Evolutionary conservation across 129 eudicot genomes (phyloP).

Genomic region (carrot (Daucus carota)): DH1_v3.0 NC_030383.2:1500001-1500500

Average conservation of each 20-base stretch:
- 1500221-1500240: background rate
- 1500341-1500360: slow-evolving; percentile 21
- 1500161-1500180: slow-evolving; percentile 28
- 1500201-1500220: slow-evolving; percentile 15
- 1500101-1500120: background rate
- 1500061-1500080: no score
- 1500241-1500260: slow-evolving; percentile 28
- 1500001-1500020: slow-evolving; percentile 5
- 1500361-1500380: slow-evolving; percentile 38
- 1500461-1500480: slow-evolving; percentile 44
- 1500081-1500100: slow-evolving; percentile 6
- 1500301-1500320: slow-evolving; percentile 26
- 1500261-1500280: slow-evolving; percentile 34
- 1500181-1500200: slow-evolving; percentile 29
- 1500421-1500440: slow-evolving; percentile 43
- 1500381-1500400: slow-evolving; percentile 30
- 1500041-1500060: no score
- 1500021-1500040: no score
- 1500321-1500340: slow-evolving; percentile 26
- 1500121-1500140: slow-evolving; percentile 25
- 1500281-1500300: slow-evolving; percentile 22
- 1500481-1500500: slow-evolving; percentile 43
- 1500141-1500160: slow-evolving; percentile 34
- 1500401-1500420: slow-evolving; percentile 27
- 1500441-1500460: slow-evolving; percentile 37